These are phyloP conservation scores for Madurella fahalii DNA, from an alignment of 2,329 filamentous ascomycete genomes.

Conservation along the genomic window DNA sequence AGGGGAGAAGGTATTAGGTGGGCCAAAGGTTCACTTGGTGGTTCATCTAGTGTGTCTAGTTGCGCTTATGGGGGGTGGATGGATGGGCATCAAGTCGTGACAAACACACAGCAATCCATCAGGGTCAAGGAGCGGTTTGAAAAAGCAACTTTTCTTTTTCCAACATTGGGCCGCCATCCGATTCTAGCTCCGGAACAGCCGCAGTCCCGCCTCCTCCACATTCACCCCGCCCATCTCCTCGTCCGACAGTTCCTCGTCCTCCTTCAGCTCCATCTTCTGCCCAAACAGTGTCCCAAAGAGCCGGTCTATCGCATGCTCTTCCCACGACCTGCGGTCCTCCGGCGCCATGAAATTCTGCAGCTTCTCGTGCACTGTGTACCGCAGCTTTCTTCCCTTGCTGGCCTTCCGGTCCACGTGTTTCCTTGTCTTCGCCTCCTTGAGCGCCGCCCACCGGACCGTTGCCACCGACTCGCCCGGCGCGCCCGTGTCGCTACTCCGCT, in stretches of 20 bases:
- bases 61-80: conserved; percentile 31
- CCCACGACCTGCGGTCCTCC: conserved; percentile 77
- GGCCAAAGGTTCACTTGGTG: conserved; percentile 43
- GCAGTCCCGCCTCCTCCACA: conserved; percentile 50
- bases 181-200: conserved; percentile 46
- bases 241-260: conserved; percentile 48
- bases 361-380: conserved; percentile 95
- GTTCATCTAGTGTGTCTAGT: conserved; percentile 39
- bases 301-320: conserved; percentile 69
- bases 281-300: conserved; percentile 75
- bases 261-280: conserved; percentile 61
- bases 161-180: neutral
- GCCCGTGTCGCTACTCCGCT: conserved; percentile 67
- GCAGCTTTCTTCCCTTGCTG: conserved; percentile 89
- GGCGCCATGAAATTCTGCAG: conserved; percentile 97
- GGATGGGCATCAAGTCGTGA: conserved; percentile 2
- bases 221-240: conserved; percentile 47
- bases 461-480: conserved; percentile 44
- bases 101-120: neutral
- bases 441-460: conserved; percentile 61
- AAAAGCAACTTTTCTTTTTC: neutral
- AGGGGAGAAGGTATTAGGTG: conserved; percentile 36
- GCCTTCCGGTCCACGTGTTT: conserved; percentile 88
- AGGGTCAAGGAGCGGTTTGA: neutral
- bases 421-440: conserved; percentile 73